Evolutionary conservation across 2,329 filamentous ascomycete species (phyloP).

Genomic region (Zymoseptoria pseudotritici): DNA sequence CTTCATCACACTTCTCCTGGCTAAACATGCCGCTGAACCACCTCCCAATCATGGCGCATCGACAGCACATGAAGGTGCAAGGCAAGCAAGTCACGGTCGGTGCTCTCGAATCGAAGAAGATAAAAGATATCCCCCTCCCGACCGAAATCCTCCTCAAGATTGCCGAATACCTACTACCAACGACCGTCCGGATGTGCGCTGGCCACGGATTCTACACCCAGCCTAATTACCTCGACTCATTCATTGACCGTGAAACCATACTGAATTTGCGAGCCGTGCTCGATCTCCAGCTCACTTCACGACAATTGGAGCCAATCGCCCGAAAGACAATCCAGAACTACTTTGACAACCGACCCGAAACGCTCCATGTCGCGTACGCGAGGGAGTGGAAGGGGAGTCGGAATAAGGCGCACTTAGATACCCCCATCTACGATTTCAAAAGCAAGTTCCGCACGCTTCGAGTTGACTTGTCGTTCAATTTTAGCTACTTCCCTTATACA

Average conservation of each 20-base stretch:
- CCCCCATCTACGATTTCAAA: neutral
- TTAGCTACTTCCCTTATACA: neutral
- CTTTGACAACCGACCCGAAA: neutral
- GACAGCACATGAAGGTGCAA: neutral
- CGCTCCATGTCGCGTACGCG: neutral
- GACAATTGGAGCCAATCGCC: neutral
- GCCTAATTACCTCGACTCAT: neutral
- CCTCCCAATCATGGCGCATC: neutral
- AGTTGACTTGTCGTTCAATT: neutral
- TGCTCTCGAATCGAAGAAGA: neutral
- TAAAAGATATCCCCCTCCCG: neutral
- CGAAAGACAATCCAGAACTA: neutral
- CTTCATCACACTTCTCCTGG: neutral
- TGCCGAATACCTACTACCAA: neutral
- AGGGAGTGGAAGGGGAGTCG: neutral
- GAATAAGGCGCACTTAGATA: neutral
- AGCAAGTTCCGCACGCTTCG: neutral
- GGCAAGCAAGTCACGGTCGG: neutral
- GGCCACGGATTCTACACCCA: neutral
- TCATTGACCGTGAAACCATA: neutral
- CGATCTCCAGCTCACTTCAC: neutral
- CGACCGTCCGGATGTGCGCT: neutral
- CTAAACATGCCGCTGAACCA: neutral
- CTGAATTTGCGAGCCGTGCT: neutral
- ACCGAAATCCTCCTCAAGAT: neutral